phyloP scores from a whole-genome alignment of 164 flowering plant genomes.

The Chimonanthus salicifolius region DNA sequence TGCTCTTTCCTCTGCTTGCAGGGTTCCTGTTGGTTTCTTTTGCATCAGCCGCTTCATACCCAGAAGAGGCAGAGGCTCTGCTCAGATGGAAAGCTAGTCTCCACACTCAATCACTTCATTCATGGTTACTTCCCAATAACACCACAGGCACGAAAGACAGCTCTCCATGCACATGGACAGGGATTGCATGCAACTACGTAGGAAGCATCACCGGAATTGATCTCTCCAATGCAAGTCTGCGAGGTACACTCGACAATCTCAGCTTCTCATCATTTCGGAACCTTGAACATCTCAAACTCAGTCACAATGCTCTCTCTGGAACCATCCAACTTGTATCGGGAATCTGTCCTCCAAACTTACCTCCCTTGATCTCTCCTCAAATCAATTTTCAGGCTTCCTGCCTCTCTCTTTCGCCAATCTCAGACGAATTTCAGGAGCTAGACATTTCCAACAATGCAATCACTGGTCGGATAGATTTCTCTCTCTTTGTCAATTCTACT shows the following conservation, averaged over 20 bases:
- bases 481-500: conserved; percentile 16
- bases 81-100: conserved; percentile 1
- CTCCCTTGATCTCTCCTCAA: conserved; percentile 20
- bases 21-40: too few relatives aligned
- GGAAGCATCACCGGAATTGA: conserved; percentile 9
- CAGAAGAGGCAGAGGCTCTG: neutral
- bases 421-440: conserved; percentile 17
- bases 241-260: conserved; percentile 13
- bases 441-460: conserved; percentile 17
- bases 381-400: conserved; percentile 13
- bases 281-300: conserved; percentile 19
- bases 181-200: conserved; percentile 11
- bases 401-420: conserved; percentile 29
- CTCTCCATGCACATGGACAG: conserved; percentile 15
- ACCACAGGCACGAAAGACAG: neutral
- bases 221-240: conserved; percentile 2
- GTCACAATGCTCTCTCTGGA: conserved; percentile 1
- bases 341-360: conserved; percentile 13
- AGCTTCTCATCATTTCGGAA: conserved; percentile 19
- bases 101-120: neutral
- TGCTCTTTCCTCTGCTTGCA: too few relatives aligned
- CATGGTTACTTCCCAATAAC: neutral
- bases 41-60: too few relatives aligned
- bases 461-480: conserved; percentile 9
- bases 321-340: conserved; percentile 15